Evolutionary conservation across 177 flowering plant genomes (phyloP), one percentile per base, ranked within the genome.

Genomic region (Vitis hybrid): DNA sequence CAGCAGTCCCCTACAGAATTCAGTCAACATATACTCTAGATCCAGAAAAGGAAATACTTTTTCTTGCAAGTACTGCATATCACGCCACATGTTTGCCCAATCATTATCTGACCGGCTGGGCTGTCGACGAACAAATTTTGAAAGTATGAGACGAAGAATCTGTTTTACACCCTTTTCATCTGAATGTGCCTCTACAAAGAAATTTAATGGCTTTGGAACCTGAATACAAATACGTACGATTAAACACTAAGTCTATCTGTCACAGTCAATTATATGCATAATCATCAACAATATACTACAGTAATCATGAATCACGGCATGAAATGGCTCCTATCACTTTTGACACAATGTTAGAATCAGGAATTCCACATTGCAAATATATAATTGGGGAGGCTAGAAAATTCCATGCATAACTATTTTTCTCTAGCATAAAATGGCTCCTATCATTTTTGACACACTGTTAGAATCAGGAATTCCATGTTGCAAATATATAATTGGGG

Each of bases 11-110:
- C 97, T 84, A 78, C 98, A 96, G 81, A 92, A 96, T 72, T 96
- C 99, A 62, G 77, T 82, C 73, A 96, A 80, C 86, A 94, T 74
- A 76, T 83, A 96, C 76, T 96, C 99, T 46, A 80, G 71, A 64
- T 96, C 97, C 19, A 96, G 80, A 78, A 96, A 96, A 61, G 94
- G 91, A 85, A 96, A 96, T 61, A 94, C 95, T 80, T 89, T 96
- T 66, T 91, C 97, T 70, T 80, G 88, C 77, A 96, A 75, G 67
- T 79, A 79, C 67, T 84, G 97, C 85, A 96, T 74, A 83, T 96
- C 98, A 75, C 87, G 95, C 99, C 99, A 96, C 95, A 94, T 82
- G 74, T 70, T 89, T 60, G 95, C 89, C 98, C 99, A 96, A 54
- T 96, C 99, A 83, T 81, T 88, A 84, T 96, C 99, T 48, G 91